phyloP scores from a whole-genome alignment of 129 eudicot species.

The Apium graveolens region DNA sequence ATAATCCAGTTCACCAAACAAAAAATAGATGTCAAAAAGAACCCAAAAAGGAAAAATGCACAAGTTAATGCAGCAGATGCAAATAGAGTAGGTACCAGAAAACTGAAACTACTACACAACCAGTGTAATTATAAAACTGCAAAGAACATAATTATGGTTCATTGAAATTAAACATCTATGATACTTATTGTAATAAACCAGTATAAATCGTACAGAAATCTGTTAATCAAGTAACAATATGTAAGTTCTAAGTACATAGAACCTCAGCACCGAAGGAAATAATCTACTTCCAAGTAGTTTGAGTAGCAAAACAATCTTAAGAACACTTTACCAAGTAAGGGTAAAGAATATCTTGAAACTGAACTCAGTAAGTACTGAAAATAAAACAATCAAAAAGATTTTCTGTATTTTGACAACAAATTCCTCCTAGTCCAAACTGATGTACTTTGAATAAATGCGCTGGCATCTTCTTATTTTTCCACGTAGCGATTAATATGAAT shows the following conservation, averaged over 20 bases:
- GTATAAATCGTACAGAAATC: too few relatives aligned
- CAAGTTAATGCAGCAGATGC: neutral
- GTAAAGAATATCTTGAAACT: neutral
- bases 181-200: too few relatives aligned
- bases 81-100: neutral
- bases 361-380: neutral
- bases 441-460: neutral
- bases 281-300: neutral
- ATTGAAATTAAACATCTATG: too few relatives aligned
- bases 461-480: neutral
- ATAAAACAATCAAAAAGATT: neutral
- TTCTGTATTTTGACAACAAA: neutral
- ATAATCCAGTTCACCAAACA: constrained; percentile 7
- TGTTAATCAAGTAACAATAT: too few relatives aligned
- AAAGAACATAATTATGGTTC: too few relatives aligned
- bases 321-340: neutral
- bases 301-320: neutral
- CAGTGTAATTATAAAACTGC: neutral
- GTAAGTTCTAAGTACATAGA: too few relatives aligned
- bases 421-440: neutral
- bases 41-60: neutral
- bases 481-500: neutral
- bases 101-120: neutral
- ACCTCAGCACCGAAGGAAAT: neutral
- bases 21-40: neutral